These are phyloP conservation scores for Botrytis galanthina DNA, from an alignment of 2,329 filamentous ascomycete species.

Conservation along the genomic window DNA sequence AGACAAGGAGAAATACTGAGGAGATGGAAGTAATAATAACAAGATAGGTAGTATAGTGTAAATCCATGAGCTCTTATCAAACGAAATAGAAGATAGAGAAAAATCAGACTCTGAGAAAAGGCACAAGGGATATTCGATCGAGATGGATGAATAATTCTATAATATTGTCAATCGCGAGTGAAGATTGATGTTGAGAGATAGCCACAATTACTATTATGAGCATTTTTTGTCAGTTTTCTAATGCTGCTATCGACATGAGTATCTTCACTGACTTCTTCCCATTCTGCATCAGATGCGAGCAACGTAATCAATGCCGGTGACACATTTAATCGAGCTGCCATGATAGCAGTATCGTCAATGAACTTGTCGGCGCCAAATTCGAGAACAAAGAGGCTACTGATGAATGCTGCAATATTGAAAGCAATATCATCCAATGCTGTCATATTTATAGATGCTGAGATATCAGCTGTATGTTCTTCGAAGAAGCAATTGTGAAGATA, in stretches of 20 bases:
- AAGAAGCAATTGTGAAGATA: neutral
- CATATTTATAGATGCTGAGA: conserved; percentile 15
- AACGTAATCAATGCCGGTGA: conserved; percentile 50
- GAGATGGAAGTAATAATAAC: conserved; percentile 45
- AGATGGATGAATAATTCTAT: conserved; percentile 53
- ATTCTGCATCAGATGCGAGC: conserved; percentile 54
- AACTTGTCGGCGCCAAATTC: conserved; percentile 54
- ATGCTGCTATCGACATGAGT: neutral
- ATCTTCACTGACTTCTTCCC: conserved; percentile 48
- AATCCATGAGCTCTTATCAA: conserved; percentile 49
- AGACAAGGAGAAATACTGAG: conserved; percentile 38
- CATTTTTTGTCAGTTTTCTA: conserved; percentile 33
- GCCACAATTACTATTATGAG: conserved; percentile 50
- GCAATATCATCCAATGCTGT: conserved; percentile 24
- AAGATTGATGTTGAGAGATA: conserved; percentile 45
- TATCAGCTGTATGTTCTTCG: neutral
- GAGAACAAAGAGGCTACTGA: conserved; percentile 49
- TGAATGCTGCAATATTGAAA: conserved; percentile 46
- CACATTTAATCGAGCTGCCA: conserved; percentile 46
- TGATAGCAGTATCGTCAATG: conserved; percentile 49
- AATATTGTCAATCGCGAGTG: conserved; percentile 54
- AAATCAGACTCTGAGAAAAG: conserved; percentile 51
- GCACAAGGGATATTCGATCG: conserved; percentile 57
- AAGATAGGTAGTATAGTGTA: conserved; percentile 46
- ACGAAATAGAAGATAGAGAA: conserved; percentile 39